These are phyloP conservation scores for Plectosphaerella plurivora DNA, from an alignment of 2,329 filamentous ascomycete genomes.

Conservation along the genomic window DNA sequence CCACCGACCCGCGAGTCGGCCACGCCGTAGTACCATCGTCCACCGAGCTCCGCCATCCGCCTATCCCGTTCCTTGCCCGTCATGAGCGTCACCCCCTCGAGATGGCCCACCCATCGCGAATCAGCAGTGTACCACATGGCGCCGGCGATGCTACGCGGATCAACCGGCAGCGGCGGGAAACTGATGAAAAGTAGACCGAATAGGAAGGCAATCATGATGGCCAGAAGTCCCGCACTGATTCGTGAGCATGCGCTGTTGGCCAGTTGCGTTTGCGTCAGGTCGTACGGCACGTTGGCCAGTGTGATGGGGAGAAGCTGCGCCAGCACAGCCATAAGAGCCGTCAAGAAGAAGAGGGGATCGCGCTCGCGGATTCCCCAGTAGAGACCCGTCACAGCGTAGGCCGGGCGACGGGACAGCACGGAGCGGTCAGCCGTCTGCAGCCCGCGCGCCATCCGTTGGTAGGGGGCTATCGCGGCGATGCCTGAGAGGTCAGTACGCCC, in stretches of 20 bases:
- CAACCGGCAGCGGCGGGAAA: constrained; percentile 40
- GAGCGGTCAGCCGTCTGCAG: constrained; percentile 29
- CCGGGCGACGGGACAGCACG: constrained; percentile 35
- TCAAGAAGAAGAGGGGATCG: constrained; percentile 33
- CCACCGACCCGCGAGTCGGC: not conserved
- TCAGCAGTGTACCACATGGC: constrained; percentile 35
- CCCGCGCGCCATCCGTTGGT: constrained; percentile 30
- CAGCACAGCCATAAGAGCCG: constrained; percentile 37
- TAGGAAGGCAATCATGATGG: constrained; percentile 36
- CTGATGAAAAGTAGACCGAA: constrained; percentile 32
- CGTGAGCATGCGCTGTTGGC: constrained; percentile 36
- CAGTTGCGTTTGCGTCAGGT: constrained; percentile 30
- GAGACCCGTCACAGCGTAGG: constrained; percentile 41
- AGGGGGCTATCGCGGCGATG: constrained; percentile 39
- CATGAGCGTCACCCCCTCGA: constrained; percentile 10
- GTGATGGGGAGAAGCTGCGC: constrained; percentile 45
- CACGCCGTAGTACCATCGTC: not conserved
- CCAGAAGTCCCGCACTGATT: constrained; percentile 31
- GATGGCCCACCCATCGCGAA: constrained; percentile 9
- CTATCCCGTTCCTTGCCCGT: constrained; percentile 1
- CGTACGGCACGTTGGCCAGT: constrained; percentile 44
- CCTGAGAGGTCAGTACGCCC: constrained; percentile 23
- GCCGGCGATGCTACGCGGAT: constrained; percentile 41
- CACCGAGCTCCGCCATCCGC: constrained; percentile 5
- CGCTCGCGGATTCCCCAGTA: constrained; percentile 26